Evolutionary conservation across 257 asterid genomes (phyloP), one percentile per base, ranked within the genome.

Genomic region (Leptodermis oblonga): DNA sequence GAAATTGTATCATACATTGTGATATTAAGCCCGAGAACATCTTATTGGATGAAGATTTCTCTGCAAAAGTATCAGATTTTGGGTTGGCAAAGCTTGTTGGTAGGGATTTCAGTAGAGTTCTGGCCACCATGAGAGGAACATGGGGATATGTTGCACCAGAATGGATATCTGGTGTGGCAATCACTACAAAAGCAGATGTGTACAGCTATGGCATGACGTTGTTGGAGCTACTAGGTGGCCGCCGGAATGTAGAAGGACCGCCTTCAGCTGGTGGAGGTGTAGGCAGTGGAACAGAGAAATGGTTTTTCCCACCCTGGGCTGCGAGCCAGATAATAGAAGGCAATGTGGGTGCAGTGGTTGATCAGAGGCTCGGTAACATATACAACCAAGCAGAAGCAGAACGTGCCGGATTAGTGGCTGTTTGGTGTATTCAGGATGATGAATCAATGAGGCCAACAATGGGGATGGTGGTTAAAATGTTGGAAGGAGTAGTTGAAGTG

Each of bases 91-190:
- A 88, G 87, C 87, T 88, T 2, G 69, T 90, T 1, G 93, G 93
- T 7, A 68, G 97, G 73, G 97, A 88, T 76, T 83, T 86, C 53
- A 90, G 97, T 48, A 63, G 95, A 71, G 90, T 90, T 12, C 68
- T 88, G 30, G 93, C 91, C 0, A 80, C 95, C 26, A 86, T 88
- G 92, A 82, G 97, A 22, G 96, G 92, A 5, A 90, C 96, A 2
- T 84, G 96, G 93, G 97, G 97, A 3, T 90, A 90, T 22, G 90
- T 90, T 42, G 96, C 97, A 20, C 97, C 96, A 0, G 97, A 90
- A 79, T 90, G 96, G 94, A 85, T 90, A 73, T 90, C 97, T 18
- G 93, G 94, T 0, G 88, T 86, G 25, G 94, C 93, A 0, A 90
- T 90, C 69, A 90, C 96, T 42, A 81, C 94, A 0, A 90, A 90